phyloP scores from a whole-genome alignment of 768 basidiomycete genomes.

The Royoungia palumana region DNA sequence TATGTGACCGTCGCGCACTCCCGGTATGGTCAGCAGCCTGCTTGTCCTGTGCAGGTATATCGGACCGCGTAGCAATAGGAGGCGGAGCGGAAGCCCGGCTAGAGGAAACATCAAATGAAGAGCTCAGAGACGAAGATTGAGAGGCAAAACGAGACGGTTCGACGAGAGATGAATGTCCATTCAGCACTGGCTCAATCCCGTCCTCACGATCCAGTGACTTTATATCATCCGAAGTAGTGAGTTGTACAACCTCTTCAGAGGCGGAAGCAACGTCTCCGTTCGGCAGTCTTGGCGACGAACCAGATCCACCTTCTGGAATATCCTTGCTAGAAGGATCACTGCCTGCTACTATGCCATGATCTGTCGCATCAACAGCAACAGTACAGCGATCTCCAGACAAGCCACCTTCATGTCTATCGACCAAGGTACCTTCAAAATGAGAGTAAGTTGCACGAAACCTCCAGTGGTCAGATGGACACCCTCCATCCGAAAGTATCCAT shows the following conservation, averaged over 20 bases:
- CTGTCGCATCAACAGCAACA: conserved; percentile 13
- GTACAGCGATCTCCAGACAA: conserved; percentile 28
- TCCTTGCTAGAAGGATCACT: conserved; percentile 25
- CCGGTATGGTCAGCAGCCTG: conserved; percentile 46
- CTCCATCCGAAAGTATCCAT: conserved; percentile 45
- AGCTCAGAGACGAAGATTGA: conserved; percentile 31
- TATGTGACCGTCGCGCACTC: no score
- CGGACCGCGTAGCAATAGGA: conserved; percentile 30
- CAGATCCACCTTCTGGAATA: conserved; percentile 12
- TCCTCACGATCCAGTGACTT: conserved; percentile 17
- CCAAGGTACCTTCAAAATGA: conserved; percentile 40
- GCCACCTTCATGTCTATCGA: conserved; percentile 36
- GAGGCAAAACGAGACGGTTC: conserved; percentile 32
- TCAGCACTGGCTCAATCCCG: conserved; percentile 14
- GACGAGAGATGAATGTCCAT: conserved; percentile 22
- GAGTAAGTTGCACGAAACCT: conserved; percentile 60
- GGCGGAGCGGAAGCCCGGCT: conserved; percentile 38
- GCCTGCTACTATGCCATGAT: conserved; percentile 15
- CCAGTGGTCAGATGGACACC: conserved; percentile 37
- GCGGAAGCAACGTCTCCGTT: conserved; percentile 19
- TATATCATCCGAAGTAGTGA: conserved; percentile 19
- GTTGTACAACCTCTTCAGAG: conserved; percentile 18
- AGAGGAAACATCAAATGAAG: conserved; percentile 46
- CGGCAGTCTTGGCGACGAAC: conserved; percentile 19
- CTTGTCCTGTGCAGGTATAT: conserved; percentile 41